These are phyloP conservation scores for Lactarius indigo DNA, from an alignment of 768 basidiomycete species.

Conservation along the genomic window DNA sequence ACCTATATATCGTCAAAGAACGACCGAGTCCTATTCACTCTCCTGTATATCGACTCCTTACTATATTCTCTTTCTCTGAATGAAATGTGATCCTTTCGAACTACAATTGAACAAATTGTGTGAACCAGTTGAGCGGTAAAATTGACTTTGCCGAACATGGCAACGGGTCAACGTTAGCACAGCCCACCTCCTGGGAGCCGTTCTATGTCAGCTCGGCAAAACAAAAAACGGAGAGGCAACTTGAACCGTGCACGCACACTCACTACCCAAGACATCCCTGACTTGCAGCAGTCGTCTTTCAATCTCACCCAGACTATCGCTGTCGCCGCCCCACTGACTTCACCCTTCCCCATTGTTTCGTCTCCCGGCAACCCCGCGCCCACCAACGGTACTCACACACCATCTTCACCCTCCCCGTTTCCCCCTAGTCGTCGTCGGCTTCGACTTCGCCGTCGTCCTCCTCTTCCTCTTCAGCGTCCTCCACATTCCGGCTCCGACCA, in stretches of 20 bases:
- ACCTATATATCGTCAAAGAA: neutral
- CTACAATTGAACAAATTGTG: neutral
- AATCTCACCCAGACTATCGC: neutral
- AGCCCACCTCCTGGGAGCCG: slow-evolving; percentile 1
- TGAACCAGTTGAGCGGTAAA: neutral
- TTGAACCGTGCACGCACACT: slow-evolving; percentile 63
- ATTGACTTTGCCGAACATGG: slow-evolving; percentile 7
- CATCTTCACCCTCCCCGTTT: slow-evolving; percentile 29
- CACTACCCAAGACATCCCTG: slow-evolving; percentile 32
- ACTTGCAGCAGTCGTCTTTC: neutral
- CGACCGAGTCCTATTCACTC: neutral
- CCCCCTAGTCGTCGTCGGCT: neutral
- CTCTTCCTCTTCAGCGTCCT: neutral
- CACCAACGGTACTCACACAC: slow-evolving; percentile 34
- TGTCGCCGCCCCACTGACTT: neutral
- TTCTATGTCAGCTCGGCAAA: slow-evolving; percentile 56
- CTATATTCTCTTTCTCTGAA: neutral
- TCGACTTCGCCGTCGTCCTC: neutral
- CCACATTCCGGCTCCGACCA: neutral
- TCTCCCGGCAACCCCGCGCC: slow-evolving; percentile 23
- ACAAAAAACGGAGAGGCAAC: slow-evolving; percentile 59
- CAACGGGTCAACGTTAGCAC: neutral
- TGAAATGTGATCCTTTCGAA: neutral
- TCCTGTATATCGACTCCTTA: neutral
- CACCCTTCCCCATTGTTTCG: slow-evolving; percentile 4